Evolutionary conservation across 2,329 filamentous ascomycete species (phyloP), one percentile per base, ranked within the genome.

Genomic region (Fusarium sp.): DNA sequence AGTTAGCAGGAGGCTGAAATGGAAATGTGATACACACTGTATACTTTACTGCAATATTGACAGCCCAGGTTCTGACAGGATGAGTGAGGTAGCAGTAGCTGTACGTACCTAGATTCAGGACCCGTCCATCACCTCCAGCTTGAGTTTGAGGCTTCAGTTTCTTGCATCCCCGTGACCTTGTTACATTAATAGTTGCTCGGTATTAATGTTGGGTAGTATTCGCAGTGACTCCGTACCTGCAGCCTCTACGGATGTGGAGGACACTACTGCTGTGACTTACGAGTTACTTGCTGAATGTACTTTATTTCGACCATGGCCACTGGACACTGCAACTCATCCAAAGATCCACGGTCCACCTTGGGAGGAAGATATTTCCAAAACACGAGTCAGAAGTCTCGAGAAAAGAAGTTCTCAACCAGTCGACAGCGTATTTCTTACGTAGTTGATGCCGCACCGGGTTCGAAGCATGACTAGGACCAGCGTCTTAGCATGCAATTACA

Each of bases 401-500:
- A 9, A 19, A 36, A n/a, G 34, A n/a, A 19, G 34, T n/a, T 36
- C 3, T 36, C 8, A 36, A n/a, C 34, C 7, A 10, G 10, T 9
- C 19, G 9, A 32, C 28, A 15, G 14, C 14, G 28, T 12, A 6
- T 15, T 32, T 32, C 14, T 32, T 32, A 36, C 34, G 34, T n/a
- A 36, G 15, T 23, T 32, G 54, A 40, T 54, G 40, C 40, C 46
- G 46, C 53, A 45, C 28, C 21, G 23, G 14, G 4, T 44, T 21
- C 12, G 17, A 15, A 23, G 9, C 62, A 67, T 68, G 65, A 69
- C 65, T 69, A 59, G 23, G 8, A 48, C 19, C 30, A 28, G 38
- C 19, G 20, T 26, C 56, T 34, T 46, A 54, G 45, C 38, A 54
- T 45, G 46, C 30, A 19, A 30, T 38, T 51, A 40, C 47, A 28